These are phyloP conservation scores for Lachnellula occidentalis DNA, from an alignment of 2,329 filamentous ascomycete genomes.

Conservation along the genomic window DNA sequence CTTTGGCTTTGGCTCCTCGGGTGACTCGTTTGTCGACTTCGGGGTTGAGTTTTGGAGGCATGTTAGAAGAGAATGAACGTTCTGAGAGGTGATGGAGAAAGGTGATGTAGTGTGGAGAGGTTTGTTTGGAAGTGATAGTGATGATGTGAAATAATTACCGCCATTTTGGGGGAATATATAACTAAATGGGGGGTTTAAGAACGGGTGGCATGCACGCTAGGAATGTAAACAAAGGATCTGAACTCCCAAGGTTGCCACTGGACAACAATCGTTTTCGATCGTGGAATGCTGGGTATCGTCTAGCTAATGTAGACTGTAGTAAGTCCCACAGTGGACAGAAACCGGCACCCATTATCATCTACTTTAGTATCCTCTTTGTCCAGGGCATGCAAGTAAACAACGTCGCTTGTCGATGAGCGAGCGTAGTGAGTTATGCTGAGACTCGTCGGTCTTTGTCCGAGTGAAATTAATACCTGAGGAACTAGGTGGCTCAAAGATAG, in stretches of 20 bases:
- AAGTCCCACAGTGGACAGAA: neutral
- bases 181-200: neutral
- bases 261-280: no score
- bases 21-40: neutral
- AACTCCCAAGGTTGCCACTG: no score
- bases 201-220: neutral
- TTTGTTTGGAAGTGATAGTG: neutral
- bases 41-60: neutral
- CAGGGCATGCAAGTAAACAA: no score
- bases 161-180: neutral
- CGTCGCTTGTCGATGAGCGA: no score
- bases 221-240: neutral
- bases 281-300: neutral
- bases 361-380: neutral
- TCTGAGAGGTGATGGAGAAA: neutral
- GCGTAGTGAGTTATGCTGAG: no score
- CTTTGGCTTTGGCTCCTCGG: neutral
- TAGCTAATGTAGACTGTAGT: neutral
- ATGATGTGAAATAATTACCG: neutral
- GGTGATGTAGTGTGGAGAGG: neutral
- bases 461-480: no score
- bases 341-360: neutral
- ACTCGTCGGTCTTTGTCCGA: no score
- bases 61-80: neutral
- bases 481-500: no score